Evolutionary conservation across 2,329 filamentous ascomycete species (phyloP).

Genomic region (Aspergillus hiratsukae): DNA sequence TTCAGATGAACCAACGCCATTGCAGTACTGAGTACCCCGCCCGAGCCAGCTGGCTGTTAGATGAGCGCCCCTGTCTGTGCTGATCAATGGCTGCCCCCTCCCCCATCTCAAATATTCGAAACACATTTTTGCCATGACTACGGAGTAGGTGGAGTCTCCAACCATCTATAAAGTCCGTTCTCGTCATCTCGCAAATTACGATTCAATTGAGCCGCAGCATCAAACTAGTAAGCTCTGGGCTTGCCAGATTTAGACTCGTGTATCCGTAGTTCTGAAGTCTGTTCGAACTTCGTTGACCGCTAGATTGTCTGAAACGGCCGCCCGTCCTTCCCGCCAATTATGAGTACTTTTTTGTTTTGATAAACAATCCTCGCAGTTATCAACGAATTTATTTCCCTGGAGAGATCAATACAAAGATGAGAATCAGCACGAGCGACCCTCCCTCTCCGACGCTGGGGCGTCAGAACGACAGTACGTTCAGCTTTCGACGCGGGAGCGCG

Average conservation of each 20-base stretch:
- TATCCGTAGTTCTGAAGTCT: background rate
- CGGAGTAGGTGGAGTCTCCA: background rate
- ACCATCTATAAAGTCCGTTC: background rate
- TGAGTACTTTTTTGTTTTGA: background rate
- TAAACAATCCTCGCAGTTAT: background rate
- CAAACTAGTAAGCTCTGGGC: background rate
- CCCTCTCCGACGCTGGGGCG: conserved; percentile 28
- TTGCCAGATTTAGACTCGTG: background rate
- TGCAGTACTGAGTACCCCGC: background rate
- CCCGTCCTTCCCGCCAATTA: background rate
- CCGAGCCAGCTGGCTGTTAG: background rate
- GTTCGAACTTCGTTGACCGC: background rate
- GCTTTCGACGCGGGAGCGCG: conserved; percentile 15
- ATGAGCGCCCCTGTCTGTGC: background rate
- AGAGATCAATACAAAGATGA: conserved; percentile 12
- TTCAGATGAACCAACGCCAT: background rate
- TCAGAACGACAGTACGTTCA: conserved; percentile 23
- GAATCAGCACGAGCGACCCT: conserved; percentile 27
- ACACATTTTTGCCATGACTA: background rate
- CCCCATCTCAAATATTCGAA: background rate
- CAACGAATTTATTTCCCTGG: background rate
- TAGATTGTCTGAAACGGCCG: background rate
- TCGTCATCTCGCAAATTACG: background rate
- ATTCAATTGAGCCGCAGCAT: background rate
- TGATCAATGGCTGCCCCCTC: background rate